Evolutionary conservation across 2,329 filamentous ascomycete species (phyloP), one percentile per base, ranked within the genome.

Genomic region (Ascochyta clinopodiicola): DNA sequence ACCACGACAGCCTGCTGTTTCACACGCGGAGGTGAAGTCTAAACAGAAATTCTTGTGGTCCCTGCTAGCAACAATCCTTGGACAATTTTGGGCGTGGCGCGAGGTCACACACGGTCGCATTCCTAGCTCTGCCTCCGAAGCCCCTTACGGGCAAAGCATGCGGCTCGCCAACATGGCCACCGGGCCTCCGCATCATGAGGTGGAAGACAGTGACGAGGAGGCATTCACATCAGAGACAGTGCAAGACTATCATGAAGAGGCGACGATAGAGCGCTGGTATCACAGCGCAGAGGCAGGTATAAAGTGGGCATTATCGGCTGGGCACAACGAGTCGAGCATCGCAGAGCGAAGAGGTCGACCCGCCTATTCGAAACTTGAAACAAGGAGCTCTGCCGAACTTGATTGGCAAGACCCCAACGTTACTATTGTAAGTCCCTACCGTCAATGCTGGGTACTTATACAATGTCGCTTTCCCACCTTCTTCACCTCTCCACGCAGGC

Each of bases 291-390:
- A 56, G 27, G 61, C 36, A 35, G 52, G 64, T 71, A 71, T 71
- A 71, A 72, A 70, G 61, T 62, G 56, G 62, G 57, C 57, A 69
- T 67, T 59, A 56, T 52, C 61, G 56, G 64, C 63, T 59, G 59
- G 63, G 53, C 39, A 51, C 44, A 59, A 53, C 57, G 54, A 59
- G 55, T 63, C 62, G 53, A 57, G 56, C 51, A 63, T 55, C 61
- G 49, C 60, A 69, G 59, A 71, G 60, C 69, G 60, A 72, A 63
- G 63, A 67, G 57, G 57, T 60, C 56, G 62, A 61, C 51, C 60
- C 56, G 60, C 57, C 64, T 58, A 71, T 58, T 61, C 61, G 39
- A 64, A 70, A 69, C 68, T 61, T 74, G 73, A 75, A 75, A 75
- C 73, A 73, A 61, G 66, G 61, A 63, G 61, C 51, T 61, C 63